Conservation (phyloP, 257 asterid genomes). For the Rauvolfia tetraphylla region DNA sequence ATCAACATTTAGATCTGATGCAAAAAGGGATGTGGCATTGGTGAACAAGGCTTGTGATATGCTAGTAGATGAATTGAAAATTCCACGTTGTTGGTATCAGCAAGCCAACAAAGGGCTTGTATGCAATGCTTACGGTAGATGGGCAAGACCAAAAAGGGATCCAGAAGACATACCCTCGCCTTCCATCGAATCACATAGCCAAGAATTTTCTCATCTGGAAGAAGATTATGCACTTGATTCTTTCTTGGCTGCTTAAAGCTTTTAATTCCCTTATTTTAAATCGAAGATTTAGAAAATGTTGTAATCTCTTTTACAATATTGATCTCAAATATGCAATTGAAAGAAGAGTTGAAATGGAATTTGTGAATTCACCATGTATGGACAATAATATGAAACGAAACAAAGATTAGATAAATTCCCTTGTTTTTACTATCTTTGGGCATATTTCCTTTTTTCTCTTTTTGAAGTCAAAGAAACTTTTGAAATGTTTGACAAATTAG, state of each 20-base stretch:
- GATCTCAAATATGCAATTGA: not conserved
- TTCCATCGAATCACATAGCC: conserved; percentile 14
- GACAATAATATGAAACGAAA: no score
- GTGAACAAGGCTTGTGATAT: conserved; percentile 77
- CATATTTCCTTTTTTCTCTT: no score
- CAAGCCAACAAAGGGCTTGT: conserved; percentile 58
- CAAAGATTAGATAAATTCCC: no score
- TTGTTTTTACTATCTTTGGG: no score
- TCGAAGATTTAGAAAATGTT: no score
- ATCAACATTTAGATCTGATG: conserved; percentile 51
- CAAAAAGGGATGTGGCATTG: conserved; percentile 64
- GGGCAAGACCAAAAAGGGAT: conserved; percentile 72
- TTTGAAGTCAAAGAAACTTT: no score
- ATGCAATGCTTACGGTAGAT: conserved; percentile 56
- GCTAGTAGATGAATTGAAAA: conserved; percentile 65
- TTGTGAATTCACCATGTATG: no score
- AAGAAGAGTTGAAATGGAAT: not conserved
- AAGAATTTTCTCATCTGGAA: no score
- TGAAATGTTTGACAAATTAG: no score
- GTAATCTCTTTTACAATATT: not conserved
- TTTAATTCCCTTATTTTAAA: no score
- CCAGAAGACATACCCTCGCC: conserved; percentile 71
- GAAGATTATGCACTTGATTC: not conserved
- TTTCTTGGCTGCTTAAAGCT: not conserved
- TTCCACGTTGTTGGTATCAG: conserved; percentile 70